Percentiles rank a stretch among this genome's conserved stretches.
phyloP scores from a whole-genome alignment of 441 rosid species.

The Viola pubescens region DNA sequence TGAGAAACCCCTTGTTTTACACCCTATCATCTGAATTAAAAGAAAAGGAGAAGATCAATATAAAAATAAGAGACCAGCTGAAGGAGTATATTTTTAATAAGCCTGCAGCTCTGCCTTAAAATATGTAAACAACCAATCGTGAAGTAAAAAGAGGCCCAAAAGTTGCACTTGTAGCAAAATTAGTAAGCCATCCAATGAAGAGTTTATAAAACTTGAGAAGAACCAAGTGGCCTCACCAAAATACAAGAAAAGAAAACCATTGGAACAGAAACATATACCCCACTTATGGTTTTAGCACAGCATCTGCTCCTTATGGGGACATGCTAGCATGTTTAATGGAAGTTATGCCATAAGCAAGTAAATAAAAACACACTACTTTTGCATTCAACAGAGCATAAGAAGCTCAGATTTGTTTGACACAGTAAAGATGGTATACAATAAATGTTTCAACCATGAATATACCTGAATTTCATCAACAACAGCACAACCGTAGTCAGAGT shows the following conservation, averaged over 20 bases:
- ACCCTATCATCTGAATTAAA: conserved; percentile 66
- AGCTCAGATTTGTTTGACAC: not conserved
- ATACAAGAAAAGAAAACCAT: too few species aligned
- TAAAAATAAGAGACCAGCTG: conserved; percentile 8
- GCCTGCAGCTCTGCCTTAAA: too few species aligned
- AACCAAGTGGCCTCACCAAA: not conserved
- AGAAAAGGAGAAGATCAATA: conserved; percentile 2
- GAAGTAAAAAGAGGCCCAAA: not conserved
- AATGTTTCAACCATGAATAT: conserved; percentile 15
- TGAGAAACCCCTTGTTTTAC: conserved; percentile 74
- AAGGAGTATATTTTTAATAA: not conserved
- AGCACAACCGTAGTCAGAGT: conserved; percentile 60
- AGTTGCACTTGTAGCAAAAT: not conserved
- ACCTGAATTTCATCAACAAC: conserved; percentile 91
- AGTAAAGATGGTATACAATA: not conserved
- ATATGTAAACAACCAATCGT: not conserved
- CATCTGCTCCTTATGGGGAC: too few species aligned
- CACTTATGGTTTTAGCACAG: not conserved
- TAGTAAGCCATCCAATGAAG: not conserved
- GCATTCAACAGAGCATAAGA: not conserved
- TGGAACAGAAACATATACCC: too few species aligned
- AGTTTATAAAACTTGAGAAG: not conserved
- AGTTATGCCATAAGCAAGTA: too few species aligned
- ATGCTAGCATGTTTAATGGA: too few species aligned
- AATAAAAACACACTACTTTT: not conserved